Conservation (phyloP, 495 filamentous ascomycete species). For the Schizothecium vesticola region DNA sequence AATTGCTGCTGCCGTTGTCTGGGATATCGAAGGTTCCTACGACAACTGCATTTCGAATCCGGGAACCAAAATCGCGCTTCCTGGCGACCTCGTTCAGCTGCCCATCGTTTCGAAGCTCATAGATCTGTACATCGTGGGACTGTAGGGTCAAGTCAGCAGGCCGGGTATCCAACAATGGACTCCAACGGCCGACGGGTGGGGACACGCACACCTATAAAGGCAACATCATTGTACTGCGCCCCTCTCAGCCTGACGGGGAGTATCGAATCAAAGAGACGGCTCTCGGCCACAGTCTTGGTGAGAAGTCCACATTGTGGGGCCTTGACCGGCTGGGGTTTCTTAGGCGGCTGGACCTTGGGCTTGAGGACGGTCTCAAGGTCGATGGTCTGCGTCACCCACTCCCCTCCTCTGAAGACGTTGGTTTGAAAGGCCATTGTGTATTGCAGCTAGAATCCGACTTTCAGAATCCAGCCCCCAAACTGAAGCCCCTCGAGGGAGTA, state of each 20-base stretch:
- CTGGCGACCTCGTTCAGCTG: conserved; percentile 64
- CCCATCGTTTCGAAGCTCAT: conserved; percentile 55
- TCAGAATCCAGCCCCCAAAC: not conserved
- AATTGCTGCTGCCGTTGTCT: conserved; percentile 16
- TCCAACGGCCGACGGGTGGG: not conserved
- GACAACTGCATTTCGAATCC: conserved; percentile 60
- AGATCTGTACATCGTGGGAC: conserved; percentile 65
- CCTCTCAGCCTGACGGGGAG: conserved; percentile 72
- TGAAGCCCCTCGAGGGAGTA: not conserved
- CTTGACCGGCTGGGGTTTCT: conserved; percentile 24
- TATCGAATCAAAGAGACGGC: conserved; percentile 70
- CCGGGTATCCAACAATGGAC: not conserved
- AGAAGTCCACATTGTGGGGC: conserved; percentile 61
- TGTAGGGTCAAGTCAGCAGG: conserved; percentile 31
- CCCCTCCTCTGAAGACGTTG: conserved; percentile 50
- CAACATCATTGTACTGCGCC: conserved; percentile 70
- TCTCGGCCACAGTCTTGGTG: conserved; percentile 69
- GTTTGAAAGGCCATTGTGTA: conserved; percentile 42
- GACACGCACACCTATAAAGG: conserved; percentile 71
- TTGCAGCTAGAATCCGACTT: not conserved
- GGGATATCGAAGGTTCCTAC: conserved; percentile 41
- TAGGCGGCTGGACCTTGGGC: conserved; percentile 21
- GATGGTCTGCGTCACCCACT: conserved; percentile 51
- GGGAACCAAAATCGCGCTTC: conserved; percentile 69
- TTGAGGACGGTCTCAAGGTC: conserved; percentile 39